Conservation (phyloP, 768 basidiomycete genomes). For the Auricularia cornea region DNA sequence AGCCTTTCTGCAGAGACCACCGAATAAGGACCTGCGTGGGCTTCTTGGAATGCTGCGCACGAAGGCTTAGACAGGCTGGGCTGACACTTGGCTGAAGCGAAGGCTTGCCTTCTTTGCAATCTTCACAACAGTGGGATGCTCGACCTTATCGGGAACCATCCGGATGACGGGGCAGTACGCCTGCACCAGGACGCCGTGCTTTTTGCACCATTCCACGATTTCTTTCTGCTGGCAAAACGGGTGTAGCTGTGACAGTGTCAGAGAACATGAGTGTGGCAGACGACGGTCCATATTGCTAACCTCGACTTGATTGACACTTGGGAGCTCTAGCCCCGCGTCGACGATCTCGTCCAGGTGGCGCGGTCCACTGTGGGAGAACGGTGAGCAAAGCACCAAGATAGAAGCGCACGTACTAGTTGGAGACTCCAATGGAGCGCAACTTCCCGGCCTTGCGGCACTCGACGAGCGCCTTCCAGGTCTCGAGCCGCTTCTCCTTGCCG, state of each 20-base stretch:
- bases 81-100: too few relatives aligned
- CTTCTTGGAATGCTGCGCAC: constrained; percentile 44
- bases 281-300: constrained; percentile 24
- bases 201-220: constrained; percentile 47
- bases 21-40: constrained; percentile 77
- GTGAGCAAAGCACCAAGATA: background rate
- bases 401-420: constrained; percentile 59
- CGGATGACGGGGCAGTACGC: constrained; percentile 74
- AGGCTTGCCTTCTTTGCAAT: constrained; percentile 60
- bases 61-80: too few relatives aligned
- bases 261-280: background rate
- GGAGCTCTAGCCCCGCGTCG: constrained; percentile 50
- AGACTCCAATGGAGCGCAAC: constrained; percentile 67
- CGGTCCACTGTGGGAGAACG: constrained; percentile 39
- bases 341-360: constrained; percentile 71
- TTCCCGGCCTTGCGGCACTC: constrained; percentile 55
- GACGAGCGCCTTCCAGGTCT: constrained; percentile 60
- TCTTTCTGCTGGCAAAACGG: constrained; percentile 49
- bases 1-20: constrained; percentile 87
- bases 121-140: constrained; percentile 43
- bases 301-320: constrained; percentile 78
- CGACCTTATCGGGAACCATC: constrained; percentile 35
- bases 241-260: constrained; percentile 44
- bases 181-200: constrained; percentile 52
- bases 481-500: constrained; percentile 56